phyloP scores from a whole-genome alignment of 768 basidiomycete species.

The Clitopilus passeckerianus region DNA sequence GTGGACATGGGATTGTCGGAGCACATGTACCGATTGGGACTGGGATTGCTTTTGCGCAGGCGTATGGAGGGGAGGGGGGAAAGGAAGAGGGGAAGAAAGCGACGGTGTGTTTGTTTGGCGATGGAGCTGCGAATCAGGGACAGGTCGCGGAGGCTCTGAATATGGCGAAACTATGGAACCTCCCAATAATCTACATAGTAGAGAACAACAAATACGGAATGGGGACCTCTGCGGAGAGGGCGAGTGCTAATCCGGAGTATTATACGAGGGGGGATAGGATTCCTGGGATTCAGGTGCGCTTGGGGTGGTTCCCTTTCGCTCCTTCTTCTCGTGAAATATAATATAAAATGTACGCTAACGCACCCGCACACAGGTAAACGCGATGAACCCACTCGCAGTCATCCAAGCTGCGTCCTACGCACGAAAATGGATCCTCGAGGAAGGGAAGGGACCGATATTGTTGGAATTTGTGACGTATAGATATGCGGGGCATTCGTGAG shows the following conservation, averaged over 20 bases:
- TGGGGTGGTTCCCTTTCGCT: constrained; percentile 26
- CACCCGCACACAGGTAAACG: constrained; percentile 63
- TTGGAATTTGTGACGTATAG: constrained; percentile 97
- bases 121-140: not conserved
- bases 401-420: constrained; percentile 79
- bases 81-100: not conserved
- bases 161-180: not conserved
- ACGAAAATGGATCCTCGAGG: constrained; percentile 78
- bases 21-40: not conserved
- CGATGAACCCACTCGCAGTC: constrained; percentile 93
- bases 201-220: not conserved
- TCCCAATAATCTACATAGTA: not conserved
- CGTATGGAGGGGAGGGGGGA: not conserved
- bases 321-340: not conserved
- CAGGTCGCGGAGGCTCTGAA: not conserved
- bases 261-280: constrained; percentile 1
- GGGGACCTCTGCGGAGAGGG: constrained; percentile 2
- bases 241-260: not conserved
- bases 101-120: not conserved
- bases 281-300: constrained; percentile 1
- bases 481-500: constrained; percentile 64
- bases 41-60: not conserved
- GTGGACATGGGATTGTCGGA: not conserved
- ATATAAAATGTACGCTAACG: not conserved
- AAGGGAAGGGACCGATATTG: constrained; percentile 84